These are phyloP conservation scores for Colletotrichum sp. DNA, from an alignment of 2,329 filamentous ascomycete genomes.

Conservation along the genomic window DNA sequence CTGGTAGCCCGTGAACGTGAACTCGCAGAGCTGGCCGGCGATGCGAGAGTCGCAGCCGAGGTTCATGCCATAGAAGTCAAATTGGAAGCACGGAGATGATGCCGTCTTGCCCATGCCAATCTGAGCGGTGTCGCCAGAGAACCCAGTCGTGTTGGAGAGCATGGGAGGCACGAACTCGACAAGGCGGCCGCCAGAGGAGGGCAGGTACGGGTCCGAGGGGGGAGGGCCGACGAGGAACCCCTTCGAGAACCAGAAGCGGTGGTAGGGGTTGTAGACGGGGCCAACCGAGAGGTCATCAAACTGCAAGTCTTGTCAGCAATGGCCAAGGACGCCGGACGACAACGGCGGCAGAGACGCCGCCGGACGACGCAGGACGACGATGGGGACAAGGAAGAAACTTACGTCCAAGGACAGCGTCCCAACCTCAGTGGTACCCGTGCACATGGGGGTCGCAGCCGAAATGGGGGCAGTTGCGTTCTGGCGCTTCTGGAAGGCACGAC, in stretches of 20 bases:
- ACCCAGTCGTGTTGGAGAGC: conserved; percentile 27
- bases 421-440: conserved; percentile 27
- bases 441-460: conserved; percentile 18
- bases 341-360: conserved; percentile 3
- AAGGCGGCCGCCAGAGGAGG: conserved; percentile 44
- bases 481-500: not conserved
- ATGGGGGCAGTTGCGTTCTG: conserved; percentile 4
- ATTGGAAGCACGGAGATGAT: conserved; percentile 41
- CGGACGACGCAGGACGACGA: too few relatives aligned
- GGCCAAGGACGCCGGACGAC: not conserved
- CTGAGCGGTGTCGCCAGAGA: conserved; percentile 40
- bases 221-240: conserved; percentile 44
- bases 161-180: conserved; percentile 45
- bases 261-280: conserved; percentile 43
- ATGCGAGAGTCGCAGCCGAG: conserved; percentile 34
- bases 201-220: conserved; percentile 35
- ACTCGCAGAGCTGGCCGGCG: conserved; percentile 42
- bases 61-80: conserved; percentile 43
- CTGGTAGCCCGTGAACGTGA: conserved; percentile 46
- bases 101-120: conserved; percentile 44
- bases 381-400: conserved; percentile 23
- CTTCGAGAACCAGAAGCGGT: conserved; percentile 47
- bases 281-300: conserved; percentile 41
- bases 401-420: conserved; percentile 44
- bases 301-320: conserved; percentile 26